Evolutionary conservation across 441 rosid genomes (phyloP), one percentile per base, ranked within the genome.

Genomic region (Corymbia citriodora): DNA sequence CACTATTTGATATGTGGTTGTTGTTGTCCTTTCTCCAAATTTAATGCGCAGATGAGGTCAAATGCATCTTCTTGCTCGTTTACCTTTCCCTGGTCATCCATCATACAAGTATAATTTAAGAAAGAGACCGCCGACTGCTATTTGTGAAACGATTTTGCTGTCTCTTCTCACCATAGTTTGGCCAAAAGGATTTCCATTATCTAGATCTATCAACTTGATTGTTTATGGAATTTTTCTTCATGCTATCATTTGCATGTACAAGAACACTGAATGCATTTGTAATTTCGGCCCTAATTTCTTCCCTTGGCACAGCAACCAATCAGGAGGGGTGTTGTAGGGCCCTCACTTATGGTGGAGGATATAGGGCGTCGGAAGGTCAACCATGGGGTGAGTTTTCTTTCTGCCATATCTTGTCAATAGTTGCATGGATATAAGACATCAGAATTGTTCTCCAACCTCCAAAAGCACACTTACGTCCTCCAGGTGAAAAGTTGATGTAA

Each of bases 271-370:
- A 23, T 45, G 52, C 85, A 23, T 23, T 17, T 40, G n/a, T 12
- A 79, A n/a, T 87, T 87, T 52, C 6, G 16, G 68, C 50, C 85
- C 48, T 45, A 0, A 79, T 79, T 4, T 17, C 49, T 79, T 79
- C 52, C 52, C 15, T 87, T 88, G 92, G 48, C 91, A 70, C 94
- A 98, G 99, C 92, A 87, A 94, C 99, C 99, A 90, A 95, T 98
- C 90, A 94, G 99, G 94, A 96, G 92, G 91, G 99, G 99, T 90
- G 96, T 95, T 21, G 93, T 95, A 89, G 98, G 99, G 90, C 99
- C 96, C 21, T 90, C 97, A 59, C 92, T 97, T 87, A 94, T 94
- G 95, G 95, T 98, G 93, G 99, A 97, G 94, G 99, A 98, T 92
- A 92, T 94, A 40, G 99, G 99, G 85, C 97, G 97, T 87, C 97